Evolutionary conservation across 495 filamentous ascomycete species (phyloP).

Genomic region (Amniculicola lignicola): DNA sequence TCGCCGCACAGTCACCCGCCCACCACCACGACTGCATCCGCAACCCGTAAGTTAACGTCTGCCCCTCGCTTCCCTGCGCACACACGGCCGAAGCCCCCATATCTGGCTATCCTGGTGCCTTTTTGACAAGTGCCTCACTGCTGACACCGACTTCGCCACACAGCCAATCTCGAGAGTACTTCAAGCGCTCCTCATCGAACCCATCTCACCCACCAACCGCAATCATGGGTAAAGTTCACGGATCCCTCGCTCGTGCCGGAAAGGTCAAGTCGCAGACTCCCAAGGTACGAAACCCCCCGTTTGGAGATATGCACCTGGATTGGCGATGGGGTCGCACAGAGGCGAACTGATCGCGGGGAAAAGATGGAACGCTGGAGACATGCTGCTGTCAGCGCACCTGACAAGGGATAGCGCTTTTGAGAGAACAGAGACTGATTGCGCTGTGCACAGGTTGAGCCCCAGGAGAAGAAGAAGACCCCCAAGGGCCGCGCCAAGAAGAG

Average conservation of each 20-base stretch:
- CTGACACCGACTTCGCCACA: constrained; percentile 40
- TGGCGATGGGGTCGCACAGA: too few species aligned
- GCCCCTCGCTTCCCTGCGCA: too few species aligned
- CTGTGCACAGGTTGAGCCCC: constrained; percentile 66
- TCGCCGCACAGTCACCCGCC: constrained; percentile 22
- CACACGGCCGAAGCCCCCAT: too few species aligned
- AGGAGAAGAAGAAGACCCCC: constrained; percentile 90
- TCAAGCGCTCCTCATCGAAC: constrained; percentile 14
- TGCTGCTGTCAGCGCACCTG: neutral
- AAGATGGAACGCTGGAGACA: neutral
- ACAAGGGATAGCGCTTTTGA: too few species aligned
- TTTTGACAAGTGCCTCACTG: too few species aligned
- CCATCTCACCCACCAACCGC: constrained; percentile 41
- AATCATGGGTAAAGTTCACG: constrained; percentile 89
- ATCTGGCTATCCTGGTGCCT: too few species aligned
- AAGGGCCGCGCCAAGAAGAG: constrained; percentile 99
- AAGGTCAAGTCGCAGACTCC: constrained; percentile 92
- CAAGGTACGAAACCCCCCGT: too few species aligned
- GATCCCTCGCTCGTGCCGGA: constrained; percentile 93
- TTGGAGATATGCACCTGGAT: too few species aligned
- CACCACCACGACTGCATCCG: constrained; percentile 10
- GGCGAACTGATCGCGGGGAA: neutral
- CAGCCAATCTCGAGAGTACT: constrained; percentile 14
- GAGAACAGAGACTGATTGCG: neutral
- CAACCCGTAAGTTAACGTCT: constrained; percentile 23